Evolutionary conservation across 495 filamentous ascomycete species (phyloP).

Genomic region (Aspergillus baeticus): DNA sequence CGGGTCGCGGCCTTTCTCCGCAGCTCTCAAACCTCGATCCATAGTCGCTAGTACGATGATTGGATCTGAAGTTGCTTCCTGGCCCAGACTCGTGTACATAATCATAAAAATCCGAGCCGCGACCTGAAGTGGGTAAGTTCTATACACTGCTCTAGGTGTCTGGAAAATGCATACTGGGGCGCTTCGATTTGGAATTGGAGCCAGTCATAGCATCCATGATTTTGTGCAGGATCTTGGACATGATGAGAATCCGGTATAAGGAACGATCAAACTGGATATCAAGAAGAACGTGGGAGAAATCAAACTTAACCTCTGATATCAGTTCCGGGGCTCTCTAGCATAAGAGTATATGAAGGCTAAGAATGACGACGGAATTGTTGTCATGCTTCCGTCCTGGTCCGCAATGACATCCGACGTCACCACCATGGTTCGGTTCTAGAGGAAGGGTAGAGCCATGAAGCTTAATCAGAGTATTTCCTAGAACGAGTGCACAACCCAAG

Average conservation of each 20-base stretch:
- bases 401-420: background rate
- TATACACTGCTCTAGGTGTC: background rate
- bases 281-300: background rate
- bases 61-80: conserved; percentile 18
- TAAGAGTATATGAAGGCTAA: background rate
- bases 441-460: background rate
- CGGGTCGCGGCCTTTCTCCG: conserved; percentile 20
- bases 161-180: conserved; percentile 8
- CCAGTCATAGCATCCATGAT: conserved; percentile 66
- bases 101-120: conserved; percentile 42
- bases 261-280: background rate
- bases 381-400: conserved; percentile 1
- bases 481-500: background rate
- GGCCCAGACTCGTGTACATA: conserved; percentile 24
- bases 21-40: conserved; percentile 10
- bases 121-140: conserved; percentile 10
- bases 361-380: background rate
- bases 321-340: background rate
- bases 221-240: conserved; percentile 71
- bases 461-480: background rate
- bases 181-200: conserved; percentile 22
- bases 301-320: no score
- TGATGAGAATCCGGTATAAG: conserved; percentile 23
- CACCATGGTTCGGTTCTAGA: background rate
- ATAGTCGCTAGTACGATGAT: conserved; percentile 16